Base-by-base conservation (phyloP, 306 rosid species). In the Mucuna pruriens region DNA sequence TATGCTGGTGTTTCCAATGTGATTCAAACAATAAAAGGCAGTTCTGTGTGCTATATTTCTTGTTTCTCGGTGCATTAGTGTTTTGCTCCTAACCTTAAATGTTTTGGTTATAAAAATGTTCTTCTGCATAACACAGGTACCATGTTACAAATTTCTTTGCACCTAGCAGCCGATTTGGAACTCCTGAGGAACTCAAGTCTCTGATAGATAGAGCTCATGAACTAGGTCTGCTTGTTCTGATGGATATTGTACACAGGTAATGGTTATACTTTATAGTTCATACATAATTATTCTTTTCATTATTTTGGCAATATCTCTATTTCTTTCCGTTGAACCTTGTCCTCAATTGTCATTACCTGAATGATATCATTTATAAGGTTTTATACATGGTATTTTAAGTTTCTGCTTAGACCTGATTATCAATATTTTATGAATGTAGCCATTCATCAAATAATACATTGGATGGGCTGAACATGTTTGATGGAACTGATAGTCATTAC, bases 191-290 rank as follows among this genome's bases (percentile, higher is more conserved):
- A 9, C 91, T 96, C 7, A 96, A 93, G 89, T 96, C 99, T 34
- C 86, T 96, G 34, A 88, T 96, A 71, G 99, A 96, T 80, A 92
- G 65, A 88, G 98, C 99, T 81, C 99, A 96, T 74, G 98, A 93
- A 87, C 91, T 96, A 57, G 99, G 94, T 72, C 78, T 96, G 64
- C 92, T 93, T 83, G 99, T 96, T 84, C 94, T 96, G 88, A 96
- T 96, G 99, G 99, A 96, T 90, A 92, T 96, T 57, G 99, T 96
- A 83, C 99, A 96, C 81, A 96, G 99, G 99, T 96, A 87, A 66
- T 79, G 23, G 10, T 26, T 75, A 74, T 74, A 57, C 65, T 71
- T 40, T 7, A 31, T 36, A 67, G 7, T 8, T 55, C n/a, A n/a
- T n/a, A n/a, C n/a, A n/a, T n/a, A n/a, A 71, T 25, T 38, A 29